Conservation (phyloP, 495 filamentous ascomycete species). For the Penicillium robsamsonii region DNA sequence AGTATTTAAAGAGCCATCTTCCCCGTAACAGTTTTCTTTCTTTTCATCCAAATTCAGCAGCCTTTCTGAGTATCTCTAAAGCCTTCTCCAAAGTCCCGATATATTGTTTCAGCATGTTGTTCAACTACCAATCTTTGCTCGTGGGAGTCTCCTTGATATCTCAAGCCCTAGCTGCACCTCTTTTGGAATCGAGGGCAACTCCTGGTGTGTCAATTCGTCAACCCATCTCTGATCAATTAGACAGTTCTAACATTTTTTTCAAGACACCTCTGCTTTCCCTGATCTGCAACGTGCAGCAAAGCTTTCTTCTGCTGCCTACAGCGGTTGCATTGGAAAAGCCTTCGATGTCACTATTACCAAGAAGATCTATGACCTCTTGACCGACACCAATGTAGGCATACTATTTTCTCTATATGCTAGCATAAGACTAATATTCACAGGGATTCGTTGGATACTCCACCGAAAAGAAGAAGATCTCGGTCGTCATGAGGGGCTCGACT, state of each 20-base stretch:
- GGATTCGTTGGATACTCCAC: constrained; percentile 35
- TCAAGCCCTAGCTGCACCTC: constrained; percentile 16
- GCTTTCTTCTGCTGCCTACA: constrained; percentile 37
- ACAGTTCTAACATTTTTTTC: background rate
- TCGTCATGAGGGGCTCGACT: constrained; percentile 36
- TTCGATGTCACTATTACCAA: constrained; percentile 39
- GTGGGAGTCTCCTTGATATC: constrained; percentile 11
- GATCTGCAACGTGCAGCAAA: constrained; percentile 32
- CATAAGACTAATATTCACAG: constrained; percentile 5
- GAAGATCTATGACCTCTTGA: constrained; percentile 21
- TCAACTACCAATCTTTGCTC: constrained; percentile 7
- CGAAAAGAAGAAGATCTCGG: constrained; percentile 27
- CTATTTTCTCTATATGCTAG: background rate
- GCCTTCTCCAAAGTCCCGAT: background rate
- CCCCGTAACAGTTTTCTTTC: background rate
- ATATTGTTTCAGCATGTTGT: constrained; percentile 15
- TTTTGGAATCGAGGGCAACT: constrained; percentile 18
- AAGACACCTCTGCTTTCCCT: constrained; percentile 25
- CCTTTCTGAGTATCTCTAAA: background rate
- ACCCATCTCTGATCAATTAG: background rate
- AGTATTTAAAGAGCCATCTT: constrained; percentile 2
- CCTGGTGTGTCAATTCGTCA: constrained; percentile 11
- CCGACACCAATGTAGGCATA: constrained; percentile 28
- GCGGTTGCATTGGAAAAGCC: constrained; percentile 26
- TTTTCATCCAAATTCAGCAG: background rate